phyloP scores from a whole-genome alignment of 805 yeast species.

The Candida anglica region DNA sequence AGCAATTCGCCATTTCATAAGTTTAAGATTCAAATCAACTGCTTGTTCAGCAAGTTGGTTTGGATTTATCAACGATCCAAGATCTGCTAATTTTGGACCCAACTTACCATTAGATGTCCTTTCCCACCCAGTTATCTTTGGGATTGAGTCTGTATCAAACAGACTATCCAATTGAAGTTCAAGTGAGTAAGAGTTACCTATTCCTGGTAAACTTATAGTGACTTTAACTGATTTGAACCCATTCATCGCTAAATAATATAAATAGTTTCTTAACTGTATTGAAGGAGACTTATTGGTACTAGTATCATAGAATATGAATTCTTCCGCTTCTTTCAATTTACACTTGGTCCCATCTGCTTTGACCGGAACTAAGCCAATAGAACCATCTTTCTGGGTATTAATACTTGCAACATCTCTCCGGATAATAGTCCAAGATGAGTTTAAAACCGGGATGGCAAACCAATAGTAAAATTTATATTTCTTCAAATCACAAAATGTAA shows the following conservation, averaged over 20 bases:
- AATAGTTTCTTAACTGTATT: constrained; percentile 54
- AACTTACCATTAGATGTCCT: constrained; percentile 67
- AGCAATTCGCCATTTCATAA: constrained; percentile 96
- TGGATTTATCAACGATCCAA: constrained; percentile 81
- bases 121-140: constrained; percentile 85
- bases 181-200: constrained; percentile 6
- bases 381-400: background rate
- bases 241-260: constrained; percentile 40
- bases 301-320: constrained; percentile 30
- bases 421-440: constrained; percentile 43
- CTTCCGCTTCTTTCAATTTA: constrained; percentile 1
- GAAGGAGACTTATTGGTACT: constrained; percentile 38
- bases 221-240: constrained; percentile 18
- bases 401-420: background rate
- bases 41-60: constrained; percentile 82
- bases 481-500: constrained; percentile 85
- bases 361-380: background rate
- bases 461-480: constrained; percentile 86
- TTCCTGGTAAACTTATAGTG: constrained; percentile 16
- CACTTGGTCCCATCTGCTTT: constrained; percentile 2
- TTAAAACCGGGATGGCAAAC: constrained; percentile 74
- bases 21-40: constrained; percentile 80
- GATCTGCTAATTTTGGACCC: constrained; percentile 79
- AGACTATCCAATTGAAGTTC: constrained; percentile 11
- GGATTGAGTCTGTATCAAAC: constrained; percentile 10